Evolutionary conservation across 2,329 filamentous ascomycete species (phyloP).

Genomic region (Pseudogymnoascus sp.): DNA sequence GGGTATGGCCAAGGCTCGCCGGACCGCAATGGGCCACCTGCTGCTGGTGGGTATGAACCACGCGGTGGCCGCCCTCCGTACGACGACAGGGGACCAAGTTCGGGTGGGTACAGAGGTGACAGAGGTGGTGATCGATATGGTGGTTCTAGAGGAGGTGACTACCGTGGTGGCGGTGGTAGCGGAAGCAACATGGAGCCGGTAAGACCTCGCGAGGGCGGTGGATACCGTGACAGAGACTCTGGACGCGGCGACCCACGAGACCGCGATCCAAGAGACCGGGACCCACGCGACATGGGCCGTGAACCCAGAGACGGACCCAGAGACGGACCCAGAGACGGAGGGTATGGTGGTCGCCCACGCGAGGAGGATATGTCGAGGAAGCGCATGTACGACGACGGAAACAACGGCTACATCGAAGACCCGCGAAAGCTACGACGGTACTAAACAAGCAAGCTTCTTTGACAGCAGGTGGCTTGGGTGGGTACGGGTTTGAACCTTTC

Average conservation of each 20-base stretch:
- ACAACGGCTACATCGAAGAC: slow-evolving; percentile 76
- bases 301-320: slow-evolving; percentile 53
- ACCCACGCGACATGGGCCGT: slow-evolving; percentile 37
- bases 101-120: slow-evolving; percentile 38
- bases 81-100: slow-evolving; percentile 49
- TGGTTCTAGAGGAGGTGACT: slow-evolving; percentile 30
- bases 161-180: slow-evolving; percentile 24
- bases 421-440: slow-evolving; percentile 58
- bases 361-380: slow-evolving; percentile 33
- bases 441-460: slow-evolving; percentile 37
- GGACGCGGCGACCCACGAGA: slow-evolving; percentile 48
- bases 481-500: slow-evolving; percentile 37
- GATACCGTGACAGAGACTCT: slow-evolving; percentile 35
- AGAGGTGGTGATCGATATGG: slow-evolving; percentile 40
- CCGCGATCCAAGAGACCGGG: slow-evolving; percentile 40
- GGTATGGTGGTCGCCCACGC: slow-evolving; percentile 44
- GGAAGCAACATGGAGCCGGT: slow-evolving; percentile 83
- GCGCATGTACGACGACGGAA: slow-evolving; percentile 69
- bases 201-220: slow-evolving; percentile 51
- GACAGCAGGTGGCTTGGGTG: slow-evolving; percentile 35
- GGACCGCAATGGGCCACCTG: slow-evolving; percentile 28
- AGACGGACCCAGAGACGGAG: slow-evolving; percentile 52
- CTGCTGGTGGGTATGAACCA: slow-evolving; percentile 44
- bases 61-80: slow-evolving; percentile 50
- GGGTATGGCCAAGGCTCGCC: slow-evolving; percentile 28